phyloP scores from a whole-genome alignment of 306 rosid genomes.

The peach (Prunus persica) region DNA sequence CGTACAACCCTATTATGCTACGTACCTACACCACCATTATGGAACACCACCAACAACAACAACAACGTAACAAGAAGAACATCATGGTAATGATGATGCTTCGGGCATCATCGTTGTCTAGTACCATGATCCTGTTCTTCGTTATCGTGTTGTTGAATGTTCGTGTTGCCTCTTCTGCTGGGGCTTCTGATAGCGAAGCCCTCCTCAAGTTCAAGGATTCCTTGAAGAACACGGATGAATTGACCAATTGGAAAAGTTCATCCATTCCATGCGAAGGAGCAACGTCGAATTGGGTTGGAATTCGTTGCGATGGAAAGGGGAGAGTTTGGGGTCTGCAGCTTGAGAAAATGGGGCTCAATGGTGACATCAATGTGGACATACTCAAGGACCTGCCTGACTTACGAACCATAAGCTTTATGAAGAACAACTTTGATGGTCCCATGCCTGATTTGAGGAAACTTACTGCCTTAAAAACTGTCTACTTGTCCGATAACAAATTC shows the following conservation, averaged over 20 bases:
- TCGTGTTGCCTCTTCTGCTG: constrained; percentile 5
- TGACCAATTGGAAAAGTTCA: constrained; percentile 39
- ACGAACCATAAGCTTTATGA: constrained; percentile 57
- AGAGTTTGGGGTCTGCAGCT: constrained; percentile 57
- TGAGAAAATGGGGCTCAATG: constrained; percentile 61
- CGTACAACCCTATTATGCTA: constrained; percentile 18
- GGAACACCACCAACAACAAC: constrained; percentile 11
- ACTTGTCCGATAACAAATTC: constrained; percentile 59
- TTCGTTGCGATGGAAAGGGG: constrained; percentile 48
- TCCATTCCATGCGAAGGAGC: constrained; percentile 39
- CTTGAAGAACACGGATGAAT: constrained; percentile 19
- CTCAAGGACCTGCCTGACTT: constrained; percentile 43
- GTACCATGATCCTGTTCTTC: background rate
- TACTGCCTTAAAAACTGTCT: constrained; percentile 42
- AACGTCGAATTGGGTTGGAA: constrained; percentile 47
- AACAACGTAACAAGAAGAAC: constrained; percentile 17
- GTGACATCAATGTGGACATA: constrained; percentile 42
- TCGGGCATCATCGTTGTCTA: background rate
- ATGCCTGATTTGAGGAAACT: constrained; percentile 50
- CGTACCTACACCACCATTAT: constrained; percentile 15
- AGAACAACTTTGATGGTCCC: constrained; percentile 45
- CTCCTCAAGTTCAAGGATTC: constrained; percentile 64
- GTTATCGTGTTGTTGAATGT: background rate
- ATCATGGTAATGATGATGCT: background rate
- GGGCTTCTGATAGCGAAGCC: constrained; percentile 23